Evolutionary conservation across 371 early-diverging fungal species (phyloP).

Genomic region (Thermomucor indicae-seudaticae): DNA sequence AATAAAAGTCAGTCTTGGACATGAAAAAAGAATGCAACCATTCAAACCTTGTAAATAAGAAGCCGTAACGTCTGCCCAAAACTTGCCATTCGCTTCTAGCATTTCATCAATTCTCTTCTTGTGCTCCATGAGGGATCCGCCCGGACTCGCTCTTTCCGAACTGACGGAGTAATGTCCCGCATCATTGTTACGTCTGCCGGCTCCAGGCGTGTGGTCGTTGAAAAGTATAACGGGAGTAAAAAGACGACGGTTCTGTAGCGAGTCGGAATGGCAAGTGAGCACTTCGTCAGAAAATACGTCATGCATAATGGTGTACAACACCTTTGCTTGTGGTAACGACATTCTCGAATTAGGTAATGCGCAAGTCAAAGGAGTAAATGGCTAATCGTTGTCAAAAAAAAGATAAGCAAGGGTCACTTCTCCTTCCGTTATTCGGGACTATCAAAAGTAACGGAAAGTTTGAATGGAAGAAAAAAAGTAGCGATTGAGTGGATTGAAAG

Average conservation of each 20-base stretch:
- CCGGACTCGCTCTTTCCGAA: slow-evolving; percentile 26
- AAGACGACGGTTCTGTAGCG: slow-evolving; percentile 11
- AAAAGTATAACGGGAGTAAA: slow-evolving; percentile 40
- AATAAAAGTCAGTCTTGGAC: background rate
- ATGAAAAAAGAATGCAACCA: background rate
- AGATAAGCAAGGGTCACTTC: too few species aligned
- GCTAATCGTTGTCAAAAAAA: too few species aligned
- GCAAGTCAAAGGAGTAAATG: too few species aligned
- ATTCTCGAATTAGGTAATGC: too few species aligned
- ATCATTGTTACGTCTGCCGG: slow-evolving; percentile 19
- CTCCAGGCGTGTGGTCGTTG: slow-evolving; percentile 28
- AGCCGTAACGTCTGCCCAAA: slow-evolving; percentile 31
- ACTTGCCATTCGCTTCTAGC: slow-evolving; percentile 30
- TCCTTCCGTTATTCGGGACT: too few species aligned
- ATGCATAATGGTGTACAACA: too few species aligned
- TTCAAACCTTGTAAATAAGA: slow-evolving; percentile 11
- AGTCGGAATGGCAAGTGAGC: too few species aligned
- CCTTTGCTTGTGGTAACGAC: too few species aligned
- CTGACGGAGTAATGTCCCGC: slow-evolving; percentile 26
- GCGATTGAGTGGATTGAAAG: too few species aligned
- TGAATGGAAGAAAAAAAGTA: too few species aligned
- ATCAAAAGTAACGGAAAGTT: too few species aligned
- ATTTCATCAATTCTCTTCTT: slow-evolving; percentile 26
- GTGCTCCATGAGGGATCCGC: slow-evolving; percentile 18
- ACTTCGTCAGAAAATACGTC: background rate